Evolutionary conservation across 805 yeast species (phyloP).

Genomic region (Candida verbasci): DNA sequence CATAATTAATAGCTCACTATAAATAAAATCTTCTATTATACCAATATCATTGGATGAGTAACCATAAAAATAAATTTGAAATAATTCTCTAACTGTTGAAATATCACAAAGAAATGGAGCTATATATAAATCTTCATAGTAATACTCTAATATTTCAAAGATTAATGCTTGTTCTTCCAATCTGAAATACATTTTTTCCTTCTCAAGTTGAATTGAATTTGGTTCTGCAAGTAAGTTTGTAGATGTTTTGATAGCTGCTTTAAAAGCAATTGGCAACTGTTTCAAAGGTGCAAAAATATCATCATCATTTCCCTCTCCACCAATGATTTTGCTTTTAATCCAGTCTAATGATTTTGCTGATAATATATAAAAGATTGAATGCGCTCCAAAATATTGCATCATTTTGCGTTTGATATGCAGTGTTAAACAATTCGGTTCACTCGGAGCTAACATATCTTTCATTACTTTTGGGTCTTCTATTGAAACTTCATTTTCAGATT

Average conservation of each 20-base stretch:
- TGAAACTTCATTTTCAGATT: constrained; percentile 1
- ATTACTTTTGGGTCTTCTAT: constrained; percentile 6
- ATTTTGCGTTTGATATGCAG: constrained; percentile 4
- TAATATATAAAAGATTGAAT: constrained; percentile 25
- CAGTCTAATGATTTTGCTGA: constrained; percentile 26
- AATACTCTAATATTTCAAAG: constrained; percentile 21
- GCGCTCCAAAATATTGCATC: constrained; percentile 14
- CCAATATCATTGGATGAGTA: constrained; percentile 4
- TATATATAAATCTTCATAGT: constrained; percentile 14
- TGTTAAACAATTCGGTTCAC: constrained; percentile 2
- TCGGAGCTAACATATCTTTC: constrained; percentile 9
- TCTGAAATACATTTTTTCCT: constrained; percentile 6
- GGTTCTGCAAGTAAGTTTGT: constrained; percentile 7
- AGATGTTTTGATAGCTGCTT: constrained; percentile 12
- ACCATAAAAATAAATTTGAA: constrained; percentile 20
- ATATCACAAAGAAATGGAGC: constrained; percentile 14
- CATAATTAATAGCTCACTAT: constrained; percentile 31
- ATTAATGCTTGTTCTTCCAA: constrained; percentile 13
- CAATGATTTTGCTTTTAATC: constrained; percentile 20
- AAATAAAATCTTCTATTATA: constrained; percentile 11
- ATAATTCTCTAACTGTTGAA: constrained; percentile 14
- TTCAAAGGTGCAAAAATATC: constrained; percentile 21
- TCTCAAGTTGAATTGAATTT: background rate
- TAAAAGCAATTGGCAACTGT: constrained; percentile 21
- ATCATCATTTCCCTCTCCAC: constrained; percentile 11